Evolutionary conservation across 176 grass and related monocot species (phyloP), one percentile per base, ranked within the genome.

Genomic region (Musa beccarii): DNA sequence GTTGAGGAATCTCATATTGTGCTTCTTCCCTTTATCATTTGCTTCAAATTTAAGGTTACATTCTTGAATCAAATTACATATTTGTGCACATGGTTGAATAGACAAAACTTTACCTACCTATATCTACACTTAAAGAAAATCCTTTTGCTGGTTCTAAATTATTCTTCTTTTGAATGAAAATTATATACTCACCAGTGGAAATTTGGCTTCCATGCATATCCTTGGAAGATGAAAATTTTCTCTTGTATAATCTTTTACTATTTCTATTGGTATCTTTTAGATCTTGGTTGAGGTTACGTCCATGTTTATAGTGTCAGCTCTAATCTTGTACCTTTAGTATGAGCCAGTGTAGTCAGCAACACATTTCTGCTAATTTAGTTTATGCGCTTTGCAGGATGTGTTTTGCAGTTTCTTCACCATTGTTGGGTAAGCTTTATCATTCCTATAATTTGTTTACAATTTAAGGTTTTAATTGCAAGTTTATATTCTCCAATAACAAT

Each of bases 351-450:
- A 76, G 7, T 76, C 49, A 26, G 67, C 52, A 16, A 80, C 71
- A 50, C 73, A 79, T 77, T 79, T 70, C 73, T 91, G 76, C 88
- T 78, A 80, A 56, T 23, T 14, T 75, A 68, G 52, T 15, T 16
- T 57, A 56, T 85, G 11, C 75, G 69, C 16, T 50, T 79, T 71
- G 64, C 94, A 98, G 94, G 94, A 98, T 83, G 93, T 98, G 90
- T 88, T 93, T 87, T 93, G 94, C 84, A 93, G 90, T 83, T 89
- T 98, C 81, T 93, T 98, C 75, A 98, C 80, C 68, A 91, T 93
- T 74, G 74, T 93, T 49, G 94, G 94, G 94, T 98, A 93, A 52
- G 84, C 9, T 69, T 14, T 34, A 13, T 68, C 34, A 15, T 51
- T 78, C 13, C 66, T 66, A 8, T 49, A 43, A 43, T 24, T 49